A percentile compares a stretch with the other conserved stretches of the same genome.
Evolutionary conservation across 192 early-diverging fungal genomes (phyloP).

Genomic region (Coemansia sp.): DNA sequence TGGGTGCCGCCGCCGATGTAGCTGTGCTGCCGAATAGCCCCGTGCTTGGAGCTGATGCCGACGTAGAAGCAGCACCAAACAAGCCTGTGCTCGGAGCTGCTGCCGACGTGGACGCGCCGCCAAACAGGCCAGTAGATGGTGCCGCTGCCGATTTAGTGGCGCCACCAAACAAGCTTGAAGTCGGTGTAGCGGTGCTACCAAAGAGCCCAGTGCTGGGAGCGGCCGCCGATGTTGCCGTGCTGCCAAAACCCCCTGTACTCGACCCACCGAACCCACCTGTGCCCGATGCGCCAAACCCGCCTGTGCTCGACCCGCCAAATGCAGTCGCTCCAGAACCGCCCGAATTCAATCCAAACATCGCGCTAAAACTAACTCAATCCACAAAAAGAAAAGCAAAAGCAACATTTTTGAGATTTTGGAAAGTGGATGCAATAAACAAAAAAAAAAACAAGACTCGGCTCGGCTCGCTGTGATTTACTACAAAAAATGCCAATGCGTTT

Average conservation of each 20-base stretch:
- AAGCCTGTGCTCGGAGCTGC: not conserved
- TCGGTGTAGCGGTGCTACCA: not conserved
- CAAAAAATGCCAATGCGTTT: too few relatives aligned
- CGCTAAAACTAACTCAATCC: not conserved
- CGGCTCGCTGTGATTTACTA: too few relatives aligned
- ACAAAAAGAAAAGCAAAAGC: not conserved
- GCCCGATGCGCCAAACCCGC: not conserved
- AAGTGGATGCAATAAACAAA: too few relatives aligned
- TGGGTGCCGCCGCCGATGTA: not conserved
- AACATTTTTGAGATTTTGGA: too few relatives aligned
- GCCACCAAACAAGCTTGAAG: not conserved
- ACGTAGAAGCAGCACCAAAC: constrained; percentile 2
- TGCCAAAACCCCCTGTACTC: constrained; percentile 11
- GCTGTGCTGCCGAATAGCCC: constrained; percentile 4
- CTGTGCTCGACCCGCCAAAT: not conserved
- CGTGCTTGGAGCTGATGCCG: constrained; percentile 3
- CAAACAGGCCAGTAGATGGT: not conserved
- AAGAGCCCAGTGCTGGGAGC: constrained; percentile 4
- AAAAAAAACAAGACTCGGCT: too few relatives aligned
- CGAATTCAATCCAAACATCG: not conserved
- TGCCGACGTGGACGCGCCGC: not conserved
- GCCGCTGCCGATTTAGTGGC: not conserved
- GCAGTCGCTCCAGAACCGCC: not conserved
- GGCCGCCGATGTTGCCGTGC: not conserved
- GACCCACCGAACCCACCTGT: not conserved